Base-by-base conservation (phyloP, 2,329 filamentous ascomycete genomes). In the Elsinoe arachidis region DNA sequence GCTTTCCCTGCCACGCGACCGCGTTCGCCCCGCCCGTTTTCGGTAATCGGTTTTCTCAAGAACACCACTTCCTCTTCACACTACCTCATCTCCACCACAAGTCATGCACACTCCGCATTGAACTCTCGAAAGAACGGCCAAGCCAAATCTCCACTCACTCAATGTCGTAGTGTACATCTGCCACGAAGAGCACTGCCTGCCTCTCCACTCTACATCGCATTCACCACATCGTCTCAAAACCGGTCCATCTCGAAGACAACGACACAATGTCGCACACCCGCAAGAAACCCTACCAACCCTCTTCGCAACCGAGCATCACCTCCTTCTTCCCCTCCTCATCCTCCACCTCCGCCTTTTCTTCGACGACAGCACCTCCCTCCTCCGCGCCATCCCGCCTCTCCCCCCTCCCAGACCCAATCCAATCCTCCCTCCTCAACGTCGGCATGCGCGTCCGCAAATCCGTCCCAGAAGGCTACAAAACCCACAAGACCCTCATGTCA, bases 361-460 rank as follows among this genome's bases (percentile, higher is more conserved):
- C 44, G 15, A 34, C 58, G 26, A 19, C 37, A 7, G 4, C 26
- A 30, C 26, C 51, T 21, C 14, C 26, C 49, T 11, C 34, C 49
- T 37, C 58, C 34, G 33, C 39, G 35, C 55, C 56, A 19, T 63
- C 63, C 44, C 59, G 64, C 19, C 61, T 68, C n/a, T 66, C 75
- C 14, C 81, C 70, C 3, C 76, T 91, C 12, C 84, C 88, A 1
- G 72, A 78, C 21, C 77, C 77, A 6, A 78, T 95, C 33, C 89
- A 96, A 72, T 80, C 90, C 35, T 87, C 87, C 61, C 84, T 97
- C n/a, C 78, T 96, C 41, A 88, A 81, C 65, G 92, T 97, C 62
- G 92, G 92, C 66, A 96, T 96, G 90, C 86, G 92, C 21, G 81
- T 97, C 53, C 87, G 92, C 68, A 97, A 97, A 75, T 88, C 88